A percentile compares a stretch with the other conserved stretches of the same genome.
These are phyloP conservation scores for Penicillium cosmopolitanum DNA, from an alignment of 495 filamentous ascomycete species.

Conservation along the genomic window DNA sequence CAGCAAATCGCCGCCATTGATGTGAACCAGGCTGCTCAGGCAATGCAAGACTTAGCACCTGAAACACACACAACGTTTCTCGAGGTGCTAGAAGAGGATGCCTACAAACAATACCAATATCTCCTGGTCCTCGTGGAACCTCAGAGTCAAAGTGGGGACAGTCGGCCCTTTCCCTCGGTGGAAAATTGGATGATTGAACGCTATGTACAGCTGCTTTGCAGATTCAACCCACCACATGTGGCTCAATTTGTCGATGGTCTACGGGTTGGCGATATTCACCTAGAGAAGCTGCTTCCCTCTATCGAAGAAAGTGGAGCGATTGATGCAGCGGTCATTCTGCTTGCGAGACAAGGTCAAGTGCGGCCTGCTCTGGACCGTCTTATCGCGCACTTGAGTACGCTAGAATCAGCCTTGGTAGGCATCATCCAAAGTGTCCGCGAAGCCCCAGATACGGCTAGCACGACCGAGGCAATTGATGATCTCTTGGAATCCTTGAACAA, in stretches of 20 bases:
- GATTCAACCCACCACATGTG: conserved; percentile 79
- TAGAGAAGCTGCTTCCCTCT: conserved; percentile 80
- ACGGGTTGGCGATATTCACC: conserved; percentile 75
- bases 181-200: conserved; percentile 70
- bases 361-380: conserved; percentile 83
- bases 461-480: conserved; percentile 55
- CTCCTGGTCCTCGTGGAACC: conserved; percentile 80
- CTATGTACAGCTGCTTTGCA: conserved; percentile 90
- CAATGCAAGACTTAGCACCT: conserved; percentile 66
- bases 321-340: conserved; percentile 89
- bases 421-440: conserved; percentile 62
- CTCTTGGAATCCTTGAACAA: conserved; percentile 80
- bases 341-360: conserved; percentile 88
- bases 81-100: conserved; percentile 62
- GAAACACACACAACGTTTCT: conserved; percentile 75
- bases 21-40: conserved; percentile 67
- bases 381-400: conserved; percentile 71
- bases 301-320: conserved; percentile 90
- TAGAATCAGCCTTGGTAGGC: conserved; percentile 78
- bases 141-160: conserved; percentile 41
- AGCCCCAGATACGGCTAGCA: conserved; percentile 56
- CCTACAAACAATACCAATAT: conserved; percentile 73
- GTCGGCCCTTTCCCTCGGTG: conserved; percentile 28
- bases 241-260: conserved; percentile 81
- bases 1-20: conserved; percentile 70